These are phyloP conservation scores for Euphrasia confusa DNA, from an alignment of 257 asterid species.

Conservation along the genomic window DNA sequence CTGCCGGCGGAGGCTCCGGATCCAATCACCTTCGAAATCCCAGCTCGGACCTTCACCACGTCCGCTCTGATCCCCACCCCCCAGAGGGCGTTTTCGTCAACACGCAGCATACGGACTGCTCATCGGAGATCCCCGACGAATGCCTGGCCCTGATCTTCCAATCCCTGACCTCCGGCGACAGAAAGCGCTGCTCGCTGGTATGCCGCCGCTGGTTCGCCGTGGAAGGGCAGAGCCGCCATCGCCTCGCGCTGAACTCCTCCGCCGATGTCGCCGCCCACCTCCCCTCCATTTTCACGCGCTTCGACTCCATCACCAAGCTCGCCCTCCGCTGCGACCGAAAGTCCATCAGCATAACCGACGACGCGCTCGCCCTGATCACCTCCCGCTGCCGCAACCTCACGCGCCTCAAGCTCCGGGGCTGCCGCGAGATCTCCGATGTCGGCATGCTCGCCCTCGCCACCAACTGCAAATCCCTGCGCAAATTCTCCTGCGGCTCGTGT, in stretches of 20 bases:
- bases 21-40: constrained; percentile 23
- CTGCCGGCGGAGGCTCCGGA: neutral
- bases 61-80: constrained; percentile 18
- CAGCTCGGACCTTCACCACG: constrained; percentile 18
- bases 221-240: constrained; percentile 73
- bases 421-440: constrained; percentile 55
- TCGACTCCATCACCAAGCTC: constrained; percentile 63
- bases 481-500: constrained; percentile 73
- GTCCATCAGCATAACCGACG: constrained; percentile 62
- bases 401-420: constrained; percentile 64
- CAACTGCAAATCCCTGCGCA: constrained; percentile 56
- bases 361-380: constrained; percentile 44
- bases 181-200: constrained; percentile 53
- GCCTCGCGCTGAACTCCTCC: constrained; percentile 50
- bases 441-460: constrained; percentile 57
- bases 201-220: constrained; percentile 57
- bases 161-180: constrained; percentile 50
- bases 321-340: constrained; percentile 76
- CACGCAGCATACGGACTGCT: constrained; percentile 30
- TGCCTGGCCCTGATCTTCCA: constrained; percentile 60
- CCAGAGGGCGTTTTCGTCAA: constrained; percentile 13
- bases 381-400: constrained; percentile 44
- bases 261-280: constrained; percentile 40
- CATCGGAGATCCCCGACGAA: constrained; percentile 54
- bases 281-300: constrained; percentile 46